phyloP scores from a whole-genome alignment of 441 rosid species.

The Isatis lusitanica region DNA sequence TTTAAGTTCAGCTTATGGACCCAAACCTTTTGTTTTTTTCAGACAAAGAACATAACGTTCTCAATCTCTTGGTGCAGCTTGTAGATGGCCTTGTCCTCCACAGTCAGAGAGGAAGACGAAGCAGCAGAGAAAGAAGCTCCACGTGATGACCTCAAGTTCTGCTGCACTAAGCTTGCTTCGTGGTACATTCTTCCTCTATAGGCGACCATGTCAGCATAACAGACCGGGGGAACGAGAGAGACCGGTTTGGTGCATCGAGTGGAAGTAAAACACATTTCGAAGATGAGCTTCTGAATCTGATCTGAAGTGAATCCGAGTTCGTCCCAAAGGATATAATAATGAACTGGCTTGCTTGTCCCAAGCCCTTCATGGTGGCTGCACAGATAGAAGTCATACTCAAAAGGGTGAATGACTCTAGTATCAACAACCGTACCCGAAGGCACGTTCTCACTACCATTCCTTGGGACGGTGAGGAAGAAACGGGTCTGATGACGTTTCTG shows the following conservation, averaged over 20 bases:
- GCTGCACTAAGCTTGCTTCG: constrained; percentile 51
- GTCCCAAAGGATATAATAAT: constrained; percentile 74
- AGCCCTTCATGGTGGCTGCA: constrained; percentile 76
- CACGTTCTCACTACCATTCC: constrained; percentile 54
- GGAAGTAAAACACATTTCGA: constrained; percentile 75
- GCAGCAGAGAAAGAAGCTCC: constrained; percentile 44
- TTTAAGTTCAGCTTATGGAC: not conserved
- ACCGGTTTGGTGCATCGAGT: constrained; percentile 84
- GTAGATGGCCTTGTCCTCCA: constrained; percentile 49
- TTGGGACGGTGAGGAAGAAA: constrained; percentile 53
- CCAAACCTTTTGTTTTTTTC: constrained; percentile 24
- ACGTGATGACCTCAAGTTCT: constrained; percentile 30
- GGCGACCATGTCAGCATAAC: constrained; percentile 77
- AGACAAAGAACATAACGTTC: constrained; percentile 75
- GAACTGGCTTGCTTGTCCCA: constrained; percentile 84
- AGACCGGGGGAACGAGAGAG: constrained; percentile 73
- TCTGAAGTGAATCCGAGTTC: constrained; percentile 63
- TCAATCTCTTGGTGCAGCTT: constrained; percentile 66
- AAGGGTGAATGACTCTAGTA: constrained; percentile 63
- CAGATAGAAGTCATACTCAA: constrained; percentile 71
- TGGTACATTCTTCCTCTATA: constrained; percentile 67
- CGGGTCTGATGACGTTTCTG: constrained; percentile 88
- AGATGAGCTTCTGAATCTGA: constrained; percentile 63
- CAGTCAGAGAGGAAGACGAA: constrained; percentile 33
- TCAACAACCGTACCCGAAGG: constrained; percentile 83